Percentiles rank a stretch among this genome's conserved stretches.
These are phyloP conservation scores for Plasmodium cynomolgi DNA, from an alignment of 169 alveolate species.

Conservation along the genomic window DNA sequence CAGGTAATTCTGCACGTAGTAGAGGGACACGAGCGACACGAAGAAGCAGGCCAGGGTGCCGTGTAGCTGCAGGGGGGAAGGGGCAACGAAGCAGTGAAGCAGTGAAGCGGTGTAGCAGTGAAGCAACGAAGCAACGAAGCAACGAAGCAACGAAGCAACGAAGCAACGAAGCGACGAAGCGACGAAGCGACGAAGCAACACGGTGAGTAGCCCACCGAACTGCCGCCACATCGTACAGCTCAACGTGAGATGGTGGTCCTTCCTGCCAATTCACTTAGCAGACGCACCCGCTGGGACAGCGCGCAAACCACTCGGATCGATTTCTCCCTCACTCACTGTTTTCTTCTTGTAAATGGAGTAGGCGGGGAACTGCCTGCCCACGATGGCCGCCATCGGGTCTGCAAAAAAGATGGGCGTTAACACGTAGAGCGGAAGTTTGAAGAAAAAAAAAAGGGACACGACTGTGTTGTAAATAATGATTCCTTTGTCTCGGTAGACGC, in stretches of 20 bases:
- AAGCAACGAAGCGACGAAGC: neutral
- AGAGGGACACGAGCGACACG: conserved; percentile 45
- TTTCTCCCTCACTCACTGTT: conserved; percentile 8
- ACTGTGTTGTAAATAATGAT: conserved; percentile 34
- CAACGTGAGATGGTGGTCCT: neutral
- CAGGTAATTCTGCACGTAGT: conserved; percentile 4
- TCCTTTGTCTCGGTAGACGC: conserved; percentile 33
- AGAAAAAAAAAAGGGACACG: conserved; percentile 48
- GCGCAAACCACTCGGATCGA: neutral
- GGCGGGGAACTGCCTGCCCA: conserved; percentile 26
- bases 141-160: neutral
- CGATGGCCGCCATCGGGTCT: conserved; percentile 70
- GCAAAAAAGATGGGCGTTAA: conserved; percentile 64
- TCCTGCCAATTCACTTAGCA: neutral
- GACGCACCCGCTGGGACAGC: neutral
- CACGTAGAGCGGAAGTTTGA: conserved; percentile 46
- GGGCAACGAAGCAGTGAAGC: neutral
- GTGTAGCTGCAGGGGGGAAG: conserved; percentile 12
- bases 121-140: neutral
- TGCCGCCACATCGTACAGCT: neutral
- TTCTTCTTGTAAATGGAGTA: conserved; percentile 31
- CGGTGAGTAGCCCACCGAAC: neutral
- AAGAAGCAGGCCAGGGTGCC: conserved; percentile 54
- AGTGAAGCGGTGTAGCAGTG: neutral
- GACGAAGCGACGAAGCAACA: neutral